Base-by-base conservation (phyloP, 164 flowering plant species). In the Chimonanthus praecox region DNA sequence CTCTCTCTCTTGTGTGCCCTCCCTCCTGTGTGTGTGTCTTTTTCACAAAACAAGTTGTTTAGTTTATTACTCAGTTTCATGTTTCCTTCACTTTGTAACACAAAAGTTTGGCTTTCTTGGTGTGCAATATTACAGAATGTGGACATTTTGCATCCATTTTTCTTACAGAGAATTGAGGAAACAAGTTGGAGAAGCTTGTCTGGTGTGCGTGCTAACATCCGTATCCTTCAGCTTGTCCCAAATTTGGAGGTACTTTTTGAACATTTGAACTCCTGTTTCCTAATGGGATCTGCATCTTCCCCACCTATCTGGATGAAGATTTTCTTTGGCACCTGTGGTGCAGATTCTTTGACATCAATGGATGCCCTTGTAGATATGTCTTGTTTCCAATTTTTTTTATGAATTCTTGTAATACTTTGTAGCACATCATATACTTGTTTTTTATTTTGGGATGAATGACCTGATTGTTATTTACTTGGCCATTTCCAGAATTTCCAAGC, bases 101-200 rank as follows among this genome's bases (percentile, higher is more conserved):
- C 15, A 21, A 49, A 33, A 46, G 49, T 49, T 54, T 76, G 70
- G 72, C 73, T n/a, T 71, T 4, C n/a, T 54, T 21, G 50, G 54
- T 13, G 4, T 54, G 16, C 71, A 48, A 68, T 43, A 71, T 13
- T 83, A 79, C 86, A 87, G 92, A 79, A 85, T 75, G 83, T 86
- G 75, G 82, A 87, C 71, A 43, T 84, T 58, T 72, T 83, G 45
- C 73, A 84, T 49, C 90, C 85, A 10, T 73, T 72, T 43, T 72
- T 72, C 21, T 69, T 84, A 58, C 69, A 67, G 68, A 74, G 81
- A 50, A 77, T 87, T 72, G 89, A 83, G 73, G 90, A 87, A 67
- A 82, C 82, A 15, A 85, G 92, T 67, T 86, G 83, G 88, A 86
- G 70, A 77, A 83, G 89, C 76, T 82, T 88, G 78, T 87, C 90